phyloP scores from a whole-genome alignment of 495 filamentous ascomycete species.

The Haplographium delicatum region DNA sequence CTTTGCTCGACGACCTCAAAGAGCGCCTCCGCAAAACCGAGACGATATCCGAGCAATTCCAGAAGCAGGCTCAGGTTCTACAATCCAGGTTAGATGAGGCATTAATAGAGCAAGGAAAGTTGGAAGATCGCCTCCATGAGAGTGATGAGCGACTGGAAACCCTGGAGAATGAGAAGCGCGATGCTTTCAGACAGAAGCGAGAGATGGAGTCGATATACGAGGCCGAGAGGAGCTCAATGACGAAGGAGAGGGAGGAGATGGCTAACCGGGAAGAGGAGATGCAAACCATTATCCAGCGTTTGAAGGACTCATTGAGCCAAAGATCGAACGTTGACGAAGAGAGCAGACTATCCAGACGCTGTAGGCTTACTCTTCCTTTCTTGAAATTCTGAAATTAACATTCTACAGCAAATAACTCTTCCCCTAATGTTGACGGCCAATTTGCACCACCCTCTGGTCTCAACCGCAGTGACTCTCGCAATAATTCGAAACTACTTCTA shows the following conservation, averaged over 20 bases:
- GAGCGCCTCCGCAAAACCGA: slow-evolving; percentile 77
- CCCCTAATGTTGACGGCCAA: slow-evolving; percentile 49
- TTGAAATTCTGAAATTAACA: slow-evolving; percentile 18
- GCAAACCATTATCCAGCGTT: slow-evolving; percentile 76
- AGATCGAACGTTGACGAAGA: slow-evolving; percentile 62
- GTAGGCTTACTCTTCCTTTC: slow-evolving; percentile 49
- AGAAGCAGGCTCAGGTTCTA: slow-evolving; percentile 76
- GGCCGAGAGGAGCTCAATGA: slow-evolving; percentile 77
- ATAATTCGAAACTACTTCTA: slow-evolving; percentile 78
- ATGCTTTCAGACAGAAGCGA: slow-evolving; percentile 70
- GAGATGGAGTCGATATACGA: slow-evolving; percentile 90
- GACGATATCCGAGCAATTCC: slow-evolving; percentile 68
- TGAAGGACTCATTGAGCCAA: slow-evolving; percentile 82
- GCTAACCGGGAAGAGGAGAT: slow-evolving; percentile 78
- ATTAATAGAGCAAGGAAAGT: slow-evolving; percentile 69
- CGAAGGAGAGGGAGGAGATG: slow-evolving; percentile 88
- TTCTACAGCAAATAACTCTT: slow-evolving; percentile 26
- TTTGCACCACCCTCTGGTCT: slow-evolving; percentile 85
- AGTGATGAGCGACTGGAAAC: slow-evolving; percentile 72
- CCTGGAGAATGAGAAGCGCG: slow-evolving; percentile 73
- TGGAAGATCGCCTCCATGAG: slow-evolving; percentile 83
- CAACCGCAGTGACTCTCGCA: slow-evolving; percentile 74
- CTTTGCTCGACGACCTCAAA: slow-evolving; percentile 79
- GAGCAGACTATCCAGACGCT: slow-evolving; percentile 59
- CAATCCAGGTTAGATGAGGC: slow-evolving; percentile 86